These are phyloP conservation scores for Picochlorum costavermella DNA, from an alignment of 139 green algal genomes.

Conservation along the genomic window DNA sequence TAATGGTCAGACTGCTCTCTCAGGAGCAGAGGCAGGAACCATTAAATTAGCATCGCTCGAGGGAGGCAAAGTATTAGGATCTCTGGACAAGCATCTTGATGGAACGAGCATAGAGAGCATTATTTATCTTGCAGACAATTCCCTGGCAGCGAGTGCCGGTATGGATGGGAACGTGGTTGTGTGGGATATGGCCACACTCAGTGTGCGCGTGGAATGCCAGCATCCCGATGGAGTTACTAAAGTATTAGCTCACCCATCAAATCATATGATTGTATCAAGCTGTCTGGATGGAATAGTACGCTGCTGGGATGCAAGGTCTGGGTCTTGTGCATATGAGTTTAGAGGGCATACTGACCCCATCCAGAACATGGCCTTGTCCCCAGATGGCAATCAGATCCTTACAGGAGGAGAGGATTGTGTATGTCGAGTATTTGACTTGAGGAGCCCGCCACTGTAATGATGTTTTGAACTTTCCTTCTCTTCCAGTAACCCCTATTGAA, in stretches of 20 bases:
- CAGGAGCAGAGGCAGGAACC: slow-evolving; percentile 52
- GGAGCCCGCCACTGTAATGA: neutral
- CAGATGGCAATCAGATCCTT: slow-evolving; percentile 57
- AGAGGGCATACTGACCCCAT: slow-evolving; percentile 52
- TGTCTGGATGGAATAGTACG: slow-evolving; percentile 70
- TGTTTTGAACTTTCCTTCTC: no score
- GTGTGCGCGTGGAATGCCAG: slow-evolving; percentile 39
- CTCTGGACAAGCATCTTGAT: slow-evolving; percentile 54
- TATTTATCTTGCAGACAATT: slow-evolving; percentile 41
- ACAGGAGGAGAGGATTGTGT: slow-evolving; percentile 61
- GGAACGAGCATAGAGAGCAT: slow-evolving; percentile 58
- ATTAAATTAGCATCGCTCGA: slow-evolving; percentile 53
- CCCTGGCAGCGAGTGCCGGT: slow-evolving; percentile 46
- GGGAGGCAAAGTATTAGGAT: slow-evolving; percentile 16
- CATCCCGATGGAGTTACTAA: slow-evolving; percentile 59
- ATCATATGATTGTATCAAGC: slow-evolving; percentile 62
- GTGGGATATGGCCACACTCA: slow-evolving; percentile 53
- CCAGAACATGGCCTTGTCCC: slow-evolving; percentile 55
- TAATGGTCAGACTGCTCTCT: slow-evolving; percentile 43
- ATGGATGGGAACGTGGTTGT: slow-evolving; percentile 67
- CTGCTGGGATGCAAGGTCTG: slow-evolving; percentile 69
- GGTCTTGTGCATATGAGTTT: slow-evolving; percentile 33
- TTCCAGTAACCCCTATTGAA: no score
- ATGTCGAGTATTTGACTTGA: slow-evolving; percentile 53
- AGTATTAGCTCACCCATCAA: slow-evolving; percentile 45